Evolutionary conservation across 2,329 filamentous ascomycete species (phyloP).

Genomic region (Zymoseptoria ardabiliae): DNA sequence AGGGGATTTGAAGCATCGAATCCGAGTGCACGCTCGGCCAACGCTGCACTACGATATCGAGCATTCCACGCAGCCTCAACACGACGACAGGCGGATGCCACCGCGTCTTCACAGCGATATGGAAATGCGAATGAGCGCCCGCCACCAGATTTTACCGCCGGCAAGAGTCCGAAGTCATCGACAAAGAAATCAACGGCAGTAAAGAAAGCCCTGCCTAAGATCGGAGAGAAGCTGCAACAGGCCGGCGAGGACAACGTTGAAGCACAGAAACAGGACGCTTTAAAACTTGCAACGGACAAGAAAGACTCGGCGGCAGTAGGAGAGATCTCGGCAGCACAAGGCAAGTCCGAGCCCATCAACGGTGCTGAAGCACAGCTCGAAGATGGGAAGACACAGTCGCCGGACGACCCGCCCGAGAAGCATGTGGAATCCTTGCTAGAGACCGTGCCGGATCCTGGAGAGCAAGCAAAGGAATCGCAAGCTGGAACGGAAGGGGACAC

Average conservation of each 20-base stretch:
- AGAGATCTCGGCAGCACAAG: conserved; percentile 1
- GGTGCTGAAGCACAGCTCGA: conserved; percentile 6
- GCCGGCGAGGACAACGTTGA: conserved; percentile 23
- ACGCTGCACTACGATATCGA: conserved; percentile 21
- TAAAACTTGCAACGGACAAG: conserved; percentile 5
- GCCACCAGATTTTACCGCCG: conserved; percentile 31
- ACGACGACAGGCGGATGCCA: conserved; percentile 25
- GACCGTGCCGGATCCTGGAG: conserved; percentile 20
- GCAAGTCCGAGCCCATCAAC: conserved; percentile 19
- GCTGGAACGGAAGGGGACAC: conserved; percentile 3
- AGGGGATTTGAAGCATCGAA: conserved; percentile 24
- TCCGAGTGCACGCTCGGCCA: conserved; percentile 18
- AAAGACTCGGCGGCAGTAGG: conserved; percentile 15
- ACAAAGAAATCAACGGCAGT: conserved; percentile 8
- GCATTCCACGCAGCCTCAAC: conserved; percentile 29
- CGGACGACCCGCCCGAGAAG: conserved; percentile 16
- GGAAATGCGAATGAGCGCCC: conserved; percentile 41
- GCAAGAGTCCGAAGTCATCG: conserved; percentile 15
- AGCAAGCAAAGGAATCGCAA: conserved; percentile 15
- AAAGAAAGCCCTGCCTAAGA: conserved; percentile 24
- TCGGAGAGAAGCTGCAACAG: conserved; percentile 24
- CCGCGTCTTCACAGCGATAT: conserved; percentile 31
- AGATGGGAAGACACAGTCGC: conserved; percentile 6
- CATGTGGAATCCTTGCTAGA: conserved; percentile 25
- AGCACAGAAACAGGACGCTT: conserved; percentile 9